Conservation (phyloP, 2,329 filamentous ascomycete species). For the Exophiala mesophila region DNA sequence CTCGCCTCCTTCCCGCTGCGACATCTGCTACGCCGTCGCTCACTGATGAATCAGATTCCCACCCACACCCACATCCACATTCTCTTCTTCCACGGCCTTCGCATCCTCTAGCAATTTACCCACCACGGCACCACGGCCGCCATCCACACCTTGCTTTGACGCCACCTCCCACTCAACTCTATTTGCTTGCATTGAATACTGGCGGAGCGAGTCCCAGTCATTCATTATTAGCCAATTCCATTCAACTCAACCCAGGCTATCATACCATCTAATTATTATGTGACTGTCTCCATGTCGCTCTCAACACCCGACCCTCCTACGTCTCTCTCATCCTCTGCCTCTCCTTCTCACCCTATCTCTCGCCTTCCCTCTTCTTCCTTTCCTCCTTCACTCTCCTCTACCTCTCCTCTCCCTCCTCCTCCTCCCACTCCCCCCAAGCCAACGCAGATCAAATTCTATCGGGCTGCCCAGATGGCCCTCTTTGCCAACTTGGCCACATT, state of each 20-base stretch:
- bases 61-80: too few relatives aligned
- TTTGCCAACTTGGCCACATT: constrained; percentile 56
- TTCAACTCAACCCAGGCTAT: not conserved
- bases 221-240: constrained; percentile 2
- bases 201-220: not conserved
- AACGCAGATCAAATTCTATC: constrained; percentile 33
- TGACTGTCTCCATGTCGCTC: constrained; percentile 17
- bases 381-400: constrained; percentile 11
- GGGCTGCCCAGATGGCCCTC: constrained; percentile 42
- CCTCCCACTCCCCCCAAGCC: constrained; percentile 18
- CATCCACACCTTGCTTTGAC: too few relatives aligned
- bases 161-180: constrained; percentile 1
- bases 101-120: too few relatives aligned
- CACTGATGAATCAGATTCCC: too few relatives aligned
- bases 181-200: not conserved
- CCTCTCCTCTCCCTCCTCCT: constrained; percentile 10
- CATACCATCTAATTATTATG: constrained; percentile 6
- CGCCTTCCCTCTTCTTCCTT: constrained; percentile 19
- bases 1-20: too few relatives aligned
- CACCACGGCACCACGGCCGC: too few relatives aligned
- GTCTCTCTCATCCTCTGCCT: too few relatives aligned
- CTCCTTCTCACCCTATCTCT: too few relatives aligned
- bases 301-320: constrained; percentile 8
- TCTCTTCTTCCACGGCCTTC: too few relatives aligned
- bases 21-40: too few relatives aligned